These are phyloP conservation scores for Rosa persica DNA, from an alignment of 306 rosid genomes.

Conservation along the genomic window DNA sequence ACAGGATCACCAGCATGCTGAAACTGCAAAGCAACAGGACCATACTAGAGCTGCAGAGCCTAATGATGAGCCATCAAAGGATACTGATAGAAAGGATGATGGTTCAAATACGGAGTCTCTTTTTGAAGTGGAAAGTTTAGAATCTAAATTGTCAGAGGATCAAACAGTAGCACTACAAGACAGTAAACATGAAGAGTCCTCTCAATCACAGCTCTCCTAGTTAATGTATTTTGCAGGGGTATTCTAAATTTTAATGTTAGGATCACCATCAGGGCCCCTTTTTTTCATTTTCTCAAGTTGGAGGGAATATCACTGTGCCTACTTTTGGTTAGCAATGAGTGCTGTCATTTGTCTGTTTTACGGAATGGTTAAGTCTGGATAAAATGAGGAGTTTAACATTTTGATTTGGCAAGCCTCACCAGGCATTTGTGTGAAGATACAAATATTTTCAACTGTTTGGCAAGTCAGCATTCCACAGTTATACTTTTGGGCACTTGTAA, in stretches of 20 bases:
- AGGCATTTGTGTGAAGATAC: neutral
- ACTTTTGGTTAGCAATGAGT: neutral
- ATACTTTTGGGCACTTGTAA: neutral
- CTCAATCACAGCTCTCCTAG: constrained; percentile 21
- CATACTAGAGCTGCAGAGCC: constrained; percentile 33
- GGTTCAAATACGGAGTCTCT: constrained; percentile 36
- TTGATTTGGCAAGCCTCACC: constrained; percentile 19
- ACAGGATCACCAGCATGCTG: constrained; percentile 36
- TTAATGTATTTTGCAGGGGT: constrained; percentile 23
- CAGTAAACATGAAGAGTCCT: constrained; percentile 32
- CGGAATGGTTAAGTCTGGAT: constrained; percentile 12
- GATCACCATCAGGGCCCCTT: constrained; percentile 14
- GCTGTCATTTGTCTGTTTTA: neutral
- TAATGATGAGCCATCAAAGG: constrained; percentile 35
- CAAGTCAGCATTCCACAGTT: neutral
- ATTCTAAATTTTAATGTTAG: constrained; percentile 17
- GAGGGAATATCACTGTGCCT: neutral
- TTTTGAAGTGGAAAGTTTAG: constrained; percentile 44
- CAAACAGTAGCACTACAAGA: constrained; percentile 43
- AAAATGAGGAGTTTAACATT: constrained; percentile 23
- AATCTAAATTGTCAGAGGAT: constrained; percentile 44
- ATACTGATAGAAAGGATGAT: constrained; percentile 30
- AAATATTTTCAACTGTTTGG: neutral
- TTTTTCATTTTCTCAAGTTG: neutral
- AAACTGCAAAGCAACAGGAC: constrained; percentile 44